These are phyloP conservation scores for Yamadazyma siamensis DNA, from an alignment of 1,139 yeast genomes.

Conservation along the genomic window DNA sequence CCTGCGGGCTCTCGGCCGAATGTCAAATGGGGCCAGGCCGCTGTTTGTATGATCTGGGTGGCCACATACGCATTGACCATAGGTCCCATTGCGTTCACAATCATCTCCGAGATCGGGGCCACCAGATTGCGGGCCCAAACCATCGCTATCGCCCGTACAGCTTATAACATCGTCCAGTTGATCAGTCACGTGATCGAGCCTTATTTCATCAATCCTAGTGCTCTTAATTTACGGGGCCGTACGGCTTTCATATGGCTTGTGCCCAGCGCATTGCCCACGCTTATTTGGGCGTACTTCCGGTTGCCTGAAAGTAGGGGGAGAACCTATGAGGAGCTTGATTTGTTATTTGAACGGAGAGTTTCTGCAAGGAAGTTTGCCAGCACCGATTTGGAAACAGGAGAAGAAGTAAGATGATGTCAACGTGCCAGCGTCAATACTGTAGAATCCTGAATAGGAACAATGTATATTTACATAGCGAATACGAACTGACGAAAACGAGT, in stretches of 20 bases:
- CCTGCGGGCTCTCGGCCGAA: constrained; percentile 15
- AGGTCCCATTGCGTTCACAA: constrained; percentile 24
- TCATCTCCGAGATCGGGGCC: constrained; percentile 22
- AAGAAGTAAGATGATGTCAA: background rate
- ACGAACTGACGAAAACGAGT: too few relatives aligned
- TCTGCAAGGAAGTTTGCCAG: constrained; percentile 17
- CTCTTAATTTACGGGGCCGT: constrained; percentile 21
- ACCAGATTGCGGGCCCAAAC: constrained; percentile 24
- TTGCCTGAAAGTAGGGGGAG: constrained; percentile 22
- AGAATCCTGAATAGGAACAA: too few relatives aligned
- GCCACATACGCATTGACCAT: constrained; percentile 21
- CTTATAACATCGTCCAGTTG: constrained; percentile 20
- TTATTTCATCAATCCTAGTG: constrained; percentile 22
- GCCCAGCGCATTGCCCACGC: constrained; percentile 22
- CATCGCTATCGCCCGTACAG: constrained; percentile 21
- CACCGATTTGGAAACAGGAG: constrained; percentile 7
- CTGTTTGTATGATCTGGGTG: constrained; percentile 21
- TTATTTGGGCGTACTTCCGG: constrained; percentile 21
- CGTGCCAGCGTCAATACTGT: background rate
- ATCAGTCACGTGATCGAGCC: constrained; percentile 22
- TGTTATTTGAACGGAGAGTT: constrained; percentile 19
- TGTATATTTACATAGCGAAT: too few relatives aligned
- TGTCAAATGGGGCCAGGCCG: constrained; percentile 23
- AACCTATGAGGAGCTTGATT: constrained; percentile 24
- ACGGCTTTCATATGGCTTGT: constrained; percentile 39